Evolutionary conservation across 1,284 basidiomycete genomes (phyloP), one percentile per base, ranked within the genome.

Genomic region (Wolfiporia cocos): DNA sequence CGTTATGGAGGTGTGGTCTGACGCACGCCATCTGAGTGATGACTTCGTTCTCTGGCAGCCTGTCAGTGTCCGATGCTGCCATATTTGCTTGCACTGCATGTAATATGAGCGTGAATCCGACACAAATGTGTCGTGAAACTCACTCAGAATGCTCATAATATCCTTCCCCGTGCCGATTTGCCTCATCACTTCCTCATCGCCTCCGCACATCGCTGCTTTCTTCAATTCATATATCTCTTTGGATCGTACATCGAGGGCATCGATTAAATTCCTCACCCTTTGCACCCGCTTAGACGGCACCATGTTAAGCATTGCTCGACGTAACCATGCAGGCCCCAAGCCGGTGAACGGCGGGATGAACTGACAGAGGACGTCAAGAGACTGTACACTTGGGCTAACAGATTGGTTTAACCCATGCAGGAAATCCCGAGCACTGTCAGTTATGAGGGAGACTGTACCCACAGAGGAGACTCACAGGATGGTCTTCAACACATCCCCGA

Each of bases 401-500:
- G n/a, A n/a, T n/a, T 9, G 9, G 28, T 29, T 9, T n/a, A 9
- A 29, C 9, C n/a, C 28, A 29, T 9, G 10, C 9, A n/a, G 10
- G 28, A 9, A 29, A 9, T 29, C n/a, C n/a, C n/a, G n/a, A n/a
- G n/a, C n/a, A n/a, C n/a, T 29, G 9, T 29, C 28, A n/a, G 10
- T 9, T 29, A 29, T n/a, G n/a, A 29, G 9, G n/a, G n/a, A 29
- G n/a, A n/a, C n/a, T 9, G 10, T 9, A 9, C 10, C 28, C 28
- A 9, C 28, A 29, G 34, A 3, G 37, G 45, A 48, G 62, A n/a
- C n/a, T n/a, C n/a, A n/a, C n/a, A n/a, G n/a, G n/a, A n/a, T n/a
- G n/a, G n/a, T n/a, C n/a, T n/a, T 63, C 14, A 65, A 33, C 1
- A 62, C 48, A 7, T 55, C 48, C 5, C 53, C 52, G 32, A 54